Conservation (phyloP, 2,329 filamentous ascomycete species). For the Ophiognomonia clavigignenti-juglandacearum region DNA sequence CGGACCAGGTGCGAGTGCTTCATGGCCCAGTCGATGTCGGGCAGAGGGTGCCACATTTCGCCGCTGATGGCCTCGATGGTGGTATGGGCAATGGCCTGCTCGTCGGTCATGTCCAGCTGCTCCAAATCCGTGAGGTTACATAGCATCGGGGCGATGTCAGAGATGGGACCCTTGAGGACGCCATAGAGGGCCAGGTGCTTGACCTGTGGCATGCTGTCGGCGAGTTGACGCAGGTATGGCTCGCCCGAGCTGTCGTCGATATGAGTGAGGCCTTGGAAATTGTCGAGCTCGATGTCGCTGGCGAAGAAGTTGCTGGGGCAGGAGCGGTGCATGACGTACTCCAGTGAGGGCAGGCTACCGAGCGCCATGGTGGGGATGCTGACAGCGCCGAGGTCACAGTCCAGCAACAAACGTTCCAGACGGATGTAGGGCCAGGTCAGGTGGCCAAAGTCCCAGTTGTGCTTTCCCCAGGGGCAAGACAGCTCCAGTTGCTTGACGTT, state of each 20-base stretch:
- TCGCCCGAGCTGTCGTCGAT: not conserved
- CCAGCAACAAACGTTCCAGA: constrained; percentile 12
- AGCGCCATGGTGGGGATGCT: constrained; percentile 2
- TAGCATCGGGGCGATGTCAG: not conserved
- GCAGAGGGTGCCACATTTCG: not conserved
- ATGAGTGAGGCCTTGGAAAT: constrained; percentile 1
- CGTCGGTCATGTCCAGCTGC: constrained; percentile 14
- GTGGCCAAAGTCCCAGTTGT: constrained; percentile 11
- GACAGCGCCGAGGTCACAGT: constrained; percentile 5
- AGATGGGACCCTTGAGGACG: constrained; percentile 9
- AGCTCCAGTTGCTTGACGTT: constrained; percentile 11
- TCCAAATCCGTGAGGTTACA: constrained; percentile 6
- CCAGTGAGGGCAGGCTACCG: not conserved
- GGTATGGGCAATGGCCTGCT: constrained; percentile 1
- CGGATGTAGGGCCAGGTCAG: constrained; percentile 9
- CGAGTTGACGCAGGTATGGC: constrained; percentile 3
- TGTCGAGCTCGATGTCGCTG: not conserved
- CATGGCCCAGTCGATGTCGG: constrained; percentile 9
- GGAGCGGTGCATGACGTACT: constrained; percentile 12
- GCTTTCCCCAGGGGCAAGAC: constrained; percentile 3
- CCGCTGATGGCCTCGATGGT: not conserved
- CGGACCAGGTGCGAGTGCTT: constrained; percentile 6
- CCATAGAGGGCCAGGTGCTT: constrained; percentile 12
- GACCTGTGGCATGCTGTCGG: constrained; percentile 1
- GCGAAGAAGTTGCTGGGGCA: not conserved